phyloP scores from a whole-genome alignment of 306 rosid species.

The Senna siamea region DNA sequence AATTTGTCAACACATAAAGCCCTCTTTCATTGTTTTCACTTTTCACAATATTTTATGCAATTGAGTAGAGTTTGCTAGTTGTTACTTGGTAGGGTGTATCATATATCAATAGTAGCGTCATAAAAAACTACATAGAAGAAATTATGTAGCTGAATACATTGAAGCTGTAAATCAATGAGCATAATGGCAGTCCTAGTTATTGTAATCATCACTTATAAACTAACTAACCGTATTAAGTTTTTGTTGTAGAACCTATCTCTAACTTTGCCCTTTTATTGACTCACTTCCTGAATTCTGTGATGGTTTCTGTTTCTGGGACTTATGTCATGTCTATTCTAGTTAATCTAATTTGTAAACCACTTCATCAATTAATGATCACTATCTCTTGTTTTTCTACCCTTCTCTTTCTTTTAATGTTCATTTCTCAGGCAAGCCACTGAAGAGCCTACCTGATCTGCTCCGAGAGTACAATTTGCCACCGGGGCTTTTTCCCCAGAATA shows the following conservation, averaged over 20 bases:
- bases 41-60: background rate
- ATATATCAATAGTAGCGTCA: background rate
- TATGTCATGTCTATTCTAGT: background rate
- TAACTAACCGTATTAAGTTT: no score
- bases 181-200: background rate
- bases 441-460: constrained; percentile 86
- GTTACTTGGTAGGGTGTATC: background rate
- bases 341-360: constrained; percentile 10
- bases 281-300: constrained; percentile 5
- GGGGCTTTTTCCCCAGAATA: constrained; percentile 86
- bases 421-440: constrained; percentile 72
- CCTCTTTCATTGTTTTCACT: background rate
- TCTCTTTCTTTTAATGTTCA: constrained; percentile 12
- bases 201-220: constrained; percentile 3
- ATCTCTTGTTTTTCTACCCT: background rate
- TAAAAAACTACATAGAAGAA: constrained; percentile 5
- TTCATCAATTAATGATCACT: constrained; percentile 2
- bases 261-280: background rate
- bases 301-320: background rate
- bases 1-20: background rate
- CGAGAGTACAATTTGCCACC: constrained; percentile 87
- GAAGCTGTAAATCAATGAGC: background rate
- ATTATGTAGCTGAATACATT: background rate
- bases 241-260: background rate
- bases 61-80: background rate